Evolutionary conservation across 116 monocot species (phyloP).

Genomic region (Phalaenopsis hybrid): DNA sequence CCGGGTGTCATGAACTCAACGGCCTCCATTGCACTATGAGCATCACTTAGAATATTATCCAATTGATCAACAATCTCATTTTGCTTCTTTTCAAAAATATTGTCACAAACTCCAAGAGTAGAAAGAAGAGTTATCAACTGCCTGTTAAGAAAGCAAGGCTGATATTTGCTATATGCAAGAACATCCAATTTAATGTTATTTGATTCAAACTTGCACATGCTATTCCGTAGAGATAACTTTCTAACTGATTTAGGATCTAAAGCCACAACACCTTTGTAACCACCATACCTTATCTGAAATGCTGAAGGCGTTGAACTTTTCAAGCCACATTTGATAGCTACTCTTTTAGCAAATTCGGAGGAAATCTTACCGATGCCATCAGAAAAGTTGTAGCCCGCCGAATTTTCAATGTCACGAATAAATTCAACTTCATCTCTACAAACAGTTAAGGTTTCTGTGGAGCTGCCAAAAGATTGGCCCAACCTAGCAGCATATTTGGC

Average conservation of each 20-base stretch:
- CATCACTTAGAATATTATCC: constrained; percentile 50
- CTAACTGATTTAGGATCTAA: constrained; percentile 49
- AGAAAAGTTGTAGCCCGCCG: constrained; percentile 50
- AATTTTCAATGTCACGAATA: constrained; percentile 57
- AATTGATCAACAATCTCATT: constrained; percentile 44
- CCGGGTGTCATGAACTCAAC: constrained; percentile 53
- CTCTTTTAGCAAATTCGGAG: constrained; percentile 58
- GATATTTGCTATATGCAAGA: constrained; percentile 72
- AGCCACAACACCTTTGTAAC: constrained; percentile 91
- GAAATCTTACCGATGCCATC: constrained; percentile 96
- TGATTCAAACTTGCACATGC: constrained; percentile 88
- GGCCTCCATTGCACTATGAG: constrained; percentile 45
- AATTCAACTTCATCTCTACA: constrained; percentile 32
- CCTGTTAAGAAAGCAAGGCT: constrained; percentile 77
- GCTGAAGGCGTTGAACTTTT: constrained; percentile 59
- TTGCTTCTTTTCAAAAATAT: constrained; percentile 63
- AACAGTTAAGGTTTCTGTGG: constrained; percentile 75
- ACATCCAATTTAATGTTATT: constrained; percentile 66
- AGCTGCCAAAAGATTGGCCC: constrained; percentile 83
- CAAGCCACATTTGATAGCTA: constrained; percentile 58
- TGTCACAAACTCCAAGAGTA: constrained; percentile 64
- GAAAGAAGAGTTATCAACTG: constrained; percentile 89
- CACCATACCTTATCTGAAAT: constrained; percentile 83
- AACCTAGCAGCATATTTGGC: constrained; percentile 92
- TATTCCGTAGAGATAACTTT: constrained; percentile 63